These are phyloP conservation scores for Thermomucor indicae-seudaticae DNA, from an alignment of 371 early-diverging fungal genomes.

Conservation along the genomic window DNA sequence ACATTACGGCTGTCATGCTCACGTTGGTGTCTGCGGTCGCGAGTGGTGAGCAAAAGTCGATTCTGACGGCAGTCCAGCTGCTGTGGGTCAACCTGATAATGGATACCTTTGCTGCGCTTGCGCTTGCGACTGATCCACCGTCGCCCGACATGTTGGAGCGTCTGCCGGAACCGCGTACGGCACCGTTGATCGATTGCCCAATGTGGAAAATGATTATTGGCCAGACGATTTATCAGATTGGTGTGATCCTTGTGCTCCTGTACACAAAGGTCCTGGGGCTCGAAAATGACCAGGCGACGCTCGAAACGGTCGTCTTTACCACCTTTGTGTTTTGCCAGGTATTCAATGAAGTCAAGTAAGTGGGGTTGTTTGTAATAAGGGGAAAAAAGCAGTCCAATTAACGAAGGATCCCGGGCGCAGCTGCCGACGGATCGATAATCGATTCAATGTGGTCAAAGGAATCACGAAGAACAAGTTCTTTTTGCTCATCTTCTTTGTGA, in stretches of 20 bases:
- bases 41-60: conserved; percentile 29
- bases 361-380: not conserved
- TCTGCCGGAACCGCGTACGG: conserved; percentile 55
- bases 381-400: not conserved
- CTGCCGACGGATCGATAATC: conserved; percentile 64
- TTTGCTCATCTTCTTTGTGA: conserved; percentile 50
- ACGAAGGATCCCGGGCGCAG: conserved; percentile 9
- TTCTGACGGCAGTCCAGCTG: conserved; percentile 64
- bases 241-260: conserved; percentile 48
- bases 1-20: conserved; percentile 60
- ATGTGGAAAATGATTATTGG: conserved; percentile 74
- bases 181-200: conserved; percentile 56
- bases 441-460: conserved; percentile 59
- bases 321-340: conserved; percentile 79
- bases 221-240: conserved; percentile 57
- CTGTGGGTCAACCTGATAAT: conserved; percentile 78
- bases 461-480: conserved; percentile 58
- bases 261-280: conserved; percentile 38
- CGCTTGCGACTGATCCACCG: conserved; percentile 70
- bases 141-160: conserved; percentile 53
- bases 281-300: conserved; percentile 21
- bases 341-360: conserved; percentile 70
- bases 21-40: conserved; percentile 57
- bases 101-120: conserved; percentile 73
- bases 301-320: conserved; percentile 70